Percentiles rank a stretch among this genome's conserved stretches.
Evolutionary conservation across 306 rosid genomes (phyloP).

Genomic region (Cicer cuneatum): DNA sequence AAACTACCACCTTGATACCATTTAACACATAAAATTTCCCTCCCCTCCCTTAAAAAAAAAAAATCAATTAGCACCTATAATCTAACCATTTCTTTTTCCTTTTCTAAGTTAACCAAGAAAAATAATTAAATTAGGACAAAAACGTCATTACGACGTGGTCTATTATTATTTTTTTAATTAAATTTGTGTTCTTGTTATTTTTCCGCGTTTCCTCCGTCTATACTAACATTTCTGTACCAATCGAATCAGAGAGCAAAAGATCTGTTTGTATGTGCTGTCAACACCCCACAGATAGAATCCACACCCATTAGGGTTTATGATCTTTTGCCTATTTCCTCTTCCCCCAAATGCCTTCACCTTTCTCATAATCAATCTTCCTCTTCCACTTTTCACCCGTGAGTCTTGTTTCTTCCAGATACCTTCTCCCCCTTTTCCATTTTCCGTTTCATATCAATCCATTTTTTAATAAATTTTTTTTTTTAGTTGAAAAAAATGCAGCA

Average conservation of each 20-base stretch:
- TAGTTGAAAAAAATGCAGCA: slow-evolving; percentile 25
- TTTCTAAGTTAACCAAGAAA: no score
- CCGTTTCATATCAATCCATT: not conserved
- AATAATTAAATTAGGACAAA: slow-evolving; percentile 22
- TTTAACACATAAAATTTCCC: no score
- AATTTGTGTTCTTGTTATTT: not conserved
- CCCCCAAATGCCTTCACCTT: slow-evolving; percentile 30
- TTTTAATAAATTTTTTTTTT: not conserved
- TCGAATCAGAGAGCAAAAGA: slow-evolving; percentile 48
- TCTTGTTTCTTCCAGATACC: slow-evolving; percentile 37
- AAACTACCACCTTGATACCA: no score
- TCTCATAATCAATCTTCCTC: slow-evolving; percentile 40
- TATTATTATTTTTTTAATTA: slow-evolving; percentile 28
- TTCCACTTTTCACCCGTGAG: slow-evolving; percentile 60
- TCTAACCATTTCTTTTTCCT: no score
- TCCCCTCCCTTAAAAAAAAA: no score
- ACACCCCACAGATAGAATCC: not conserved
- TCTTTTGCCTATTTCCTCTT: slow-evolving; percentile 33
- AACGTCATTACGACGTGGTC: slow-evolving; percentile 51
- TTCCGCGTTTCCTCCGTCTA: slow-evolving; percentile 57
- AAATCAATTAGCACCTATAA: no score
- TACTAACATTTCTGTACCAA: slow-evolving; percentile 52
- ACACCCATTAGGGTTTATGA: slow-evolving; percentile 51
- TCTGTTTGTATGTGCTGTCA: slow-evolving; percentile 33
- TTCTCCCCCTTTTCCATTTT: slow-evolving; percentile 17